phyloP scores from a whole-genome alignment of 805 yeast species.

The Teunomyces pallodes region DNA sequence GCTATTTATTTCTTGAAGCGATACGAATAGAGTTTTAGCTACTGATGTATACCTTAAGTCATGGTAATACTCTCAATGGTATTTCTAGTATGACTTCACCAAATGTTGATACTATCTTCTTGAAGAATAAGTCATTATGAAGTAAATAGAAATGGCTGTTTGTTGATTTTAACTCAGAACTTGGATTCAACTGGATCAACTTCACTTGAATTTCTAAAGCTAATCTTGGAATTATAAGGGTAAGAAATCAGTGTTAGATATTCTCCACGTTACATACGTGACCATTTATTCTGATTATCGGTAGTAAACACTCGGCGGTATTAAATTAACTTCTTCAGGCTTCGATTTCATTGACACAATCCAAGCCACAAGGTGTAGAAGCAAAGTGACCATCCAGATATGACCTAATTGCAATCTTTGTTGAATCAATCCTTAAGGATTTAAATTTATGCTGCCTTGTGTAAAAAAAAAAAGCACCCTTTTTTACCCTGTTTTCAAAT shows the following conservation, averaged over 20 bases:
- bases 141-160: slow-evolving; percentile 46
- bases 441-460: no score
- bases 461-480: no score
- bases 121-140: slow-evolving; percentile 49
- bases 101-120: slow-evolving; percentile 33
- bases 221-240: slow-evolving; percentile 16
- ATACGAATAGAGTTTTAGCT: slow-evolving; percentile 37
- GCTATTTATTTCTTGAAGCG: slow-evolving; percentile 24
- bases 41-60: slow-evolving; percentile 36
- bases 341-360: no score
- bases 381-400: no score
- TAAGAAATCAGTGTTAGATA: background rate
- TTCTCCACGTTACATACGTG: no score
- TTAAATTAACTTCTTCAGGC: no score
- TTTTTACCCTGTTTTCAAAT: no score
- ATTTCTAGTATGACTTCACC: slow-evolving; percentile 36
- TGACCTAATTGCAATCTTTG: no score
- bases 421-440: no score
- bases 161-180: slow-evolving; percentile 30
- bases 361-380: no score
- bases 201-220: slow-evolving; percentile 46
- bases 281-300: no score
- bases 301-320: no score
- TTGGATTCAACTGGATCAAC: slow-evolving; percentile 31
- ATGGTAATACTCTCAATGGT: slow-evolving; percentile 33